Evolutionary conservation across 768 basidiomycete genomes (phyloP), one percentile per base, ranked within the genome.

Genomic region (Boletus barrowsii): DNA sequence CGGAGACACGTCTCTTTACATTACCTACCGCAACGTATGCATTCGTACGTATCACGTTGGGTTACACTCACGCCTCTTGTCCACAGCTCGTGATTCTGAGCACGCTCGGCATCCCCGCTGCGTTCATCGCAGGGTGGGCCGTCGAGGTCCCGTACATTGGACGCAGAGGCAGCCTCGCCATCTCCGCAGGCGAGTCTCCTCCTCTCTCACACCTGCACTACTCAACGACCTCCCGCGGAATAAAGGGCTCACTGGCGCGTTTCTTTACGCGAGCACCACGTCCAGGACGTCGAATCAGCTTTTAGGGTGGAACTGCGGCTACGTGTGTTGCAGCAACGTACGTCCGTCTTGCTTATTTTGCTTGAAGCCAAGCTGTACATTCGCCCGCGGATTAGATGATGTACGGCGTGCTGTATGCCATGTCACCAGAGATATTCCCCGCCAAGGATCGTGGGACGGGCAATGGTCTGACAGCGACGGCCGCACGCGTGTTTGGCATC

Each of bases 221-320:
- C 70, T 79, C 73, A 77, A 77, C 72, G 72, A 77, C 72, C 66
- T 56, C 69, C 46, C 63, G 73, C 73, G 71, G 68, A 76, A 77
- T 65, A 65, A 72, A 85, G 83, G 78, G 66, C 76, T 90, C 62
- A 90, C 89, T 11, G 88, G 88, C 15, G 77, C 76, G 13, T 90
- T 90, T 73, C 78, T 93, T 43, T 85, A 87, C 62, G 83, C 78
- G 58, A 84, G 80, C 32, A 90, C 88, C 42, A 90, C 88, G n/a
- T 79, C 88, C 30, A 78, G 81, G 60, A 83, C 79, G 54, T 87
- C 84, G 9, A 76, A 84, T 55, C 76, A 80, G 26, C 76, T 90
- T 40, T 75, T 91, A 24, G 88, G 83, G 44, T 91, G 88, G 88
- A 90, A 90, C 69, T 91, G 87, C 63, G 87, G 80, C 10, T 88